phyloP scores from a whole-genome alignment of 305 asterid genomes.

The Fraxinus nigra region DNA sequence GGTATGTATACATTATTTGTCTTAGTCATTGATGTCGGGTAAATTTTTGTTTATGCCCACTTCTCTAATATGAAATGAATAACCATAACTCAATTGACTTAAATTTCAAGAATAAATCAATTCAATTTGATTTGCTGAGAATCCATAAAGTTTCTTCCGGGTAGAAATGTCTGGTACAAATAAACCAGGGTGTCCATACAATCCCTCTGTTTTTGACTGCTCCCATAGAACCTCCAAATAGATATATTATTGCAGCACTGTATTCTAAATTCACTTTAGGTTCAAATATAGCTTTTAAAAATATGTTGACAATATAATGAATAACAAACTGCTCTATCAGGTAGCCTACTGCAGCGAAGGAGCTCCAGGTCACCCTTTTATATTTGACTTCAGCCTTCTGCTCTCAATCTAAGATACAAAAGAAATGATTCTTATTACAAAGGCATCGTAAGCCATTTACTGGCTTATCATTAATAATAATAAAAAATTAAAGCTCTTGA shows the following conservation, averaged over 20 bases:
- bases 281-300: neutral
- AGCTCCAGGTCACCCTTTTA: neutral
- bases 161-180: neutral
- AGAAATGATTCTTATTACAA: neutral
- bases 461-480: neutral
- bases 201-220: neutral
- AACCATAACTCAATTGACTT: neutral
- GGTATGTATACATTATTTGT: slow-evolving; percentile 38
- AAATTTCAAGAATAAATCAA: neutral
- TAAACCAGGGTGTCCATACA: neutral
- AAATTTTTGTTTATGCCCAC: neutral
- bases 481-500: neutral
- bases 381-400: neutral
- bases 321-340: neutral
- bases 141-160: neutral
- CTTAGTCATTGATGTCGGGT: neutral
- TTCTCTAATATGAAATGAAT: neutral
- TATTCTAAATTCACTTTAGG: neutral
- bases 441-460: neutral
- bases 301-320: neutral
- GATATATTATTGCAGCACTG: neutral
- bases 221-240: neutral
- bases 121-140: neutral
- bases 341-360: neutral
- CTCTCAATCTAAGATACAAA: neutral